phyloP scores from a whole-genome alignment of 1,284 basidiomycete genomes.

The Filobasidium uniguttulatum region DNA sequence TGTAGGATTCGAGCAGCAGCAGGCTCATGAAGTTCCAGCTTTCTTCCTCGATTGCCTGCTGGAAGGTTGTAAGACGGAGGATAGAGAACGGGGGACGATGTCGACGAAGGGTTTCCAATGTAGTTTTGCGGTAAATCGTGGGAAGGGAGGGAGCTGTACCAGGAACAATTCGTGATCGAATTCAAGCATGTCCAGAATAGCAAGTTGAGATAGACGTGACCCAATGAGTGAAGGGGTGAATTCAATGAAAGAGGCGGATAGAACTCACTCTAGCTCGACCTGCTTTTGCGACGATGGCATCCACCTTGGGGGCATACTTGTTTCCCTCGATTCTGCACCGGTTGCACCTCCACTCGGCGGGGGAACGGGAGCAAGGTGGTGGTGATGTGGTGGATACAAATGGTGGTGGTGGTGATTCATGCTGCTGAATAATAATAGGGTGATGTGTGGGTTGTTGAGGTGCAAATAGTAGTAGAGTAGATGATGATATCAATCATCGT shows the following conservation, averaged over 20 bases:
- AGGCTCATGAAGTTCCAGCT: too few relatives aligned
- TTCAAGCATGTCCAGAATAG: too few relatives aligned
- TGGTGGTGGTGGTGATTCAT: too few relatives aligned
- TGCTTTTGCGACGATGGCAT: constrained; percentile 13
- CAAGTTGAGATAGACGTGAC: constrained; percentile 24
- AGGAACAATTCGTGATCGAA: constrained; percentile 22
- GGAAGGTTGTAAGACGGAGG: constrained; percentile 8
- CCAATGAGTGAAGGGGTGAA: background rate
- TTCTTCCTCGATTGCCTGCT: constrained; percentile 32
- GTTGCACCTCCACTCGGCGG: background rate
- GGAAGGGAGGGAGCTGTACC: constrained; percentile 23
- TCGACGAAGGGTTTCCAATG: constrained; percentile 19
- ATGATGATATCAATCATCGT: too few relatives aligned
- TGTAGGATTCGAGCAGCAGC: constrained; percentile 27
- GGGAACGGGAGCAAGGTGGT: background rate
- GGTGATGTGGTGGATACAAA: too few relatives aligned
- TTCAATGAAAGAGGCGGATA: background rate
- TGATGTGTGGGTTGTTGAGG: too few relatives aligned
- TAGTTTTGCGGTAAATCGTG: constrained; percentile 26
- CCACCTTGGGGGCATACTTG: background rate
- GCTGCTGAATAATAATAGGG: too few relatives aligned
- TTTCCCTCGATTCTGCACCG: background rate
- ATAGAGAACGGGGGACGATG: constrained; percentile 17
- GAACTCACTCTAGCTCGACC: constrained; percentile 24
- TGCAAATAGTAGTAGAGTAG: too few relatives aligned